Evolutionary conservation across 1,284 basidiomycete species (phyloP).

Genomic region (Puccinia hordei): DNA sequence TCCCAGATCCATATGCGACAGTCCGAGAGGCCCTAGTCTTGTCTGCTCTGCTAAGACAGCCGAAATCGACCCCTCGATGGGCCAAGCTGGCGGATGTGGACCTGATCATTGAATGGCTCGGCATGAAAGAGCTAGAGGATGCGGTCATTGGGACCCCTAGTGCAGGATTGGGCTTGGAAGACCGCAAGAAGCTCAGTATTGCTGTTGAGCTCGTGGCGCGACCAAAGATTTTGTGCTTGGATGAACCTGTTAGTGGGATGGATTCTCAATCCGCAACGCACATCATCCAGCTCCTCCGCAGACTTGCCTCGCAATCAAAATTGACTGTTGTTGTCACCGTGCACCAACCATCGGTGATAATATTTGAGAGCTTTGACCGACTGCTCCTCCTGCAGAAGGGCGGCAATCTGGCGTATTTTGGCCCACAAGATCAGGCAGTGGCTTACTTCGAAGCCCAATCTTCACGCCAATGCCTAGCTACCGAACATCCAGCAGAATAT

Average conservation of each 20-base stretch:
- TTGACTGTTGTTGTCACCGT: constrained; percentile 56
- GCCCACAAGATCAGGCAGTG: constrained; percentile 37
- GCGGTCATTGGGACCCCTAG: constrained; percentile 43
- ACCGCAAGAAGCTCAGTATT: constrained; percentile 47
- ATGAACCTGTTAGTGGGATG: constrained; percentile 56
- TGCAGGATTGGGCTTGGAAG: constrained; percentile 44
- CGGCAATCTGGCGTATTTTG: constrained; percentile 40
- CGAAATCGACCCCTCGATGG: constrained; percentile 36
- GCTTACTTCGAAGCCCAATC: constrained; percentile 39
- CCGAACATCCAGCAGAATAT: constrained; percentile 47
- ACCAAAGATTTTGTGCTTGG: constrained; percentile 56
- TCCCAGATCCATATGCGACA: constrained; percentile 37
- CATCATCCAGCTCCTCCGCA: constrained; percentile 54
- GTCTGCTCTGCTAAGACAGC: constrained; percentile 47
- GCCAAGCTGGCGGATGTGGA: constrained; percentile 48
- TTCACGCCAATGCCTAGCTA: not conserved
- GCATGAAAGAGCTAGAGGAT: constrained; percentile 29
- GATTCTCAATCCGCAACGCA: constrained; percentile 53
- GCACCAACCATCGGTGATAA: constrained; percentile 56
- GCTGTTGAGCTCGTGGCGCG: constrained; percentile 53
- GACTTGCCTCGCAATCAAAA: constrained; percentile 52
- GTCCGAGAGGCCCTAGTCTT: constrained; percentile 44
- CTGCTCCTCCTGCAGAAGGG: constrained; percentile 37
- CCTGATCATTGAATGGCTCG: constrained; percentile 39
- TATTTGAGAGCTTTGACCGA: constrained; percentile 51